phyloP scores from a whole-genome alignment of 225 moss, liverwort and hornwort species.

The Antitrichia curtipendula region DNA sequence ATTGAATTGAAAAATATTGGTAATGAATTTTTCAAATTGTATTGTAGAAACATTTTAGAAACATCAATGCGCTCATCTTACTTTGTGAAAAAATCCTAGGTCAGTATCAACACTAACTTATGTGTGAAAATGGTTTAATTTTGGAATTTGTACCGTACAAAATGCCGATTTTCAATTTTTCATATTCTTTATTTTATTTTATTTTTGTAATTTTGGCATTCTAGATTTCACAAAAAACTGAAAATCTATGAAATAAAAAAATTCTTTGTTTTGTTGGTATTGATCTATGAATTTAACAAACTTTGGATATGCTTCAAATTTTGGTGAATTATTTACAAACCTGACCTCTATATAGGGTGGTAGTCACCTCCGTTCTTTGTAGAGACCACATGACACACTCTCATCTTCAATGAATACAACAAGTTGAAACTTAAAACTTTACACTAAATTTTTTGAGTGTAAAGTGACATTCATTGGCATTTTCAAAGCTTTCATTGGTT shows the following conservation, averaged over 20 bases:
- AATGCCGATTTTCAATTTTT: neutral
- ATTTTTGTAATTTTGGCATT: too few species aligned
- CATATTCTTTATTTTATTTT: neutral
- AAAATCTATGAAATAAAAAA: too few species aligned
- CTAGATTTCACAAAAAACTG: too few species aligned
- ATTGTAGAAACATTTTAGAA: too few species aligned
- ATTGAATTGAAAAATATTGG: too few species aligned
- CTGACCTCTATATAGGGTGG: rapidly evolving
- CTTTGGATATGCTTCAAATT: neutral
- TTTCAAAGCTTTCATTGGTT: neutral
- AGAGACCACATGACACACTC: rapidly evolving
- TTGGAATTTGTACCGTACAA: rapidly evolving
- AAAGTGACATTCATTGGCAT: neutral
- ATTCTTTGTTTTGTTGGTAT: rapidly evolving
- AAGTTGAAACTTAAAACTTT: rapidly evolving
- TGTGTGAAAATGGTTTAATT: neutral
- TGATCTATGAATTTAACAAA: neutral
- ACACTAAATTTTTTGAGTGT: neutral
- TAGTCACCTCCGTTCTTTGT: neutral
- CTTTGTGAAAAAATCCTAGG: too few species aligned
- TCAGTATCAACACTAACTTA: neutral
- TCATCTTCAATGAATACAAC: too few species aligned
- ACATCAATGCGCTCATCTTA: too few species aligned
- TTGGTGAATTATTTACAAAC: neutral
- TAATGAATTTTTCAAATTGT: too few species aligned